phyloP scores from a whole-genome alignment of 2,329 filamentous ascomycete species.

The Helotiales sp. region DNA sequence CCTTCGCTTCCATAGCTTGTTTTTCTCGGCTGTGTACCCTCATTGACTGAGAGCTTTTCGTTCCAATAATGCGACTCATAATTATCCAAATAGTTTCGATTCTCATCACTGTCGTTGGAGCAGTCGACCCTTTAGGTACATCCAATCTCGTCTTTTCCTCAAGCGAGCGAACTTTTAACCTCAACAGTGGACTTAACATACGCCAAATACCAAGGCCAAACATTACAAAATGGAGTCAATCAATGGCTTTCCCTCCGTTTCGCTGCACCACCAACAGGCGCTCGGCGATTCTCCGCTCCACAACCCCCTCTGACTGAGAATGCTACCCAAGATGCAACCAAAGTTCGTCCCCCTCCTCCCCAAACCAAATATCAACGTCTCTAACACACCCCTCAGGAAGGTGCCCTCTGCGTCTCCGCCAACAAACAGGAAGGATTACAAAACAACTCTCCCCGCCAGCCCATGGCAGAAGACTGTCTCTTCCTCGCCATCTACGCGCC shows the following conservation, averaged over 20 bases:
- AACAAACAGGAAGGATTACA: constrained; percentile 6
- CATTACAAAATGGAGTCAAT: constrained; percentile 15
- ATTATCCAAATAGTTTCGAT: not conserved
- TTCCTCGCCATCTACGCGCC: constrained; percentile 68
- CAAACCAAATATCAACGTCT: not conserved
- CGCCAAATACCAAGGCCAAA: constrained; percentile 13
- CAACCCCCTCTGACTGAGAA: constrained; percentile 2
- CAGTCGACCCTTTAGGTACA: not conserved
- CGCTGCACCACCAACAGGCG: constrained; percentile 12
- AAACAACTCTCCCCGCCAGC: constrained; percentile 30
- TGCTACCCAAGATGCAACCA: constrained; percentile 11
- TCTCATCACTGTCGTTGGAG: not conserved
- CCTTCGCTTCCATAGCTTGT: not conserved
- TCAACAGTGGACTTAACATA: not conserved
- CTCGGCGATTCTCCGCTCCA: constrained; percentile 7
- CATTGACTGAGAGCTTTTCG: not conserved
- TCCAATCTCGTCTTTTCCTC: too few relatives aligned
- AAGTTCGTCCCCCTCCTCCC: not conserved
- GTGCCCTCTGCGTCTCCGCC: constrained; percentile 10
- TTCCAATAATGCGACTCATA: not conserved
- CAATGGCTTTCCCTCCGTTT: constrained; percentile 11
- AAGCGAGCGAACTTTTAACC: not conserved
- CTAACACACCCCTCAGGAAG: not conserved
- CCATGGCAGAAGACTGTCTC: constrained; percentile 65
- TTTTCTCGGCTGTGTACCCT: too few relatives aligned